phyloP scores from a whole-genome alignment of 2,329 filamentous ascomycete species.

The Ophiocordyceps polyrhachis-furcata region DNA sequence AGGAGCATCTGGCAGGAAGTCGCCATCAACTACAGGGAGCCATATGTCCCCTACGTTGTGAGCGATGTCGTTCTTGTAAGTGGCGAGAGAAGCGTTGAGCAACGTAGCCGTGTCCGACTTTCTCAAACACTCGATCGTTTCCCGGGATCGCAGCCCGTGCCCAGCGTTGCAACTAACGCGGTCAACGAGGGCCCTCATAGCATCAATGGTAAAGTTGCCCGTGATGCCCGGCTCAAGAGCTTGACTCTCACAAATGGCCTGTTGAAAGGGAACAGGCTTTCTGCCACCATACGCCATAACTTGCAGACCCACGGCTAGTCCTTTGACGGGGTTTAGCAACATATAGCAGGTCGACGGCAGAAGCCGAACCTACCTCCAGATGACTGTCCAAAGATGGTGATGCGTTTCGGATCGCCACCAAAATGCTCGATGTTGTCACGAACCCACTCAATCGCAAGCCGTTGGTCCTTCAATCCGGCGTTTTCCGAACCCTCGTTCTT shows the following conservation, averaged over 20 bases:
- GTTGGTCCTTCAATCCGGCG: slow-evolving; percentile 33
- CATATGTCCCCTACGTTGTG: slow-evolving; percentile 33
- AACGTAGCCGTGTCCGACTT: slow-evolving; percentile 21
- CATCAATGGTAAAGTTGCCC: slow-evolving; percentile 26
- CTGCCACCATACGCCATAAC: slow-evolving; percentile 27
- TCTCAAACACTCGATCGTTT: slow-evolving; percentile 28
- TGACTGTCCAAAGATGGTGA: slow-evolving; percentile 25
- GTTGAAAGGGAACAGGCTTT: slow-evolving; percentile 24
- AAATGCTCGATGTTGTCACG: slow-evolving; percentile 44
- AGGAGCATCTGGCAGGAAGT: slow-evolving; percentile 20
- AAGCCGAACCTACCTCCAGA: slow-evolving; percentile 9
- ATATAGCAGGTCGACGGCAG: not conserved
- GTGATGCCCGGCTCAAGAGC: slow-evolving; percentile 31
- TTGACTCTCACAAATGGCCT: slow-evolving; percentile 26
- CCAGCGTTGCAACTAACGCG: slow-evolving; percentile 22
- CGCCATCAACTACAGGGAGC: slow-evolving; percentile 25
- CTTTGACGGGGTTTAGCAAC: slow-evolving; percentile 6
- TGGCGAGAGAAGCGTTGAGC: slow-evolving; percentile 22
- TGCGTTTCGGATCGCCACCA: slow-evolving; percentile 42
- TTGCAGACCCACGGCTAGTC: slow-evolving; percentile 24
- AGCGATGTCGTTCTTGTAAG: slow-evolving; percentile 19
- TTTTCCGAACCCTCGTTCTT: slow-evolving; percentile 15
- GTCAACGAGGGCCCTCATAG: slow-evolving; percentile 23
- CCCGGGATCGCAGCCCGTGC: slow-evolving; percentile 17
- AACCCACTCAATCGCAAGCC: slow-evolving; percentile 25